Base-by-base conservation (phyloP, 139 green algal genomes). In the Dunaliella primolecta region DNA sequence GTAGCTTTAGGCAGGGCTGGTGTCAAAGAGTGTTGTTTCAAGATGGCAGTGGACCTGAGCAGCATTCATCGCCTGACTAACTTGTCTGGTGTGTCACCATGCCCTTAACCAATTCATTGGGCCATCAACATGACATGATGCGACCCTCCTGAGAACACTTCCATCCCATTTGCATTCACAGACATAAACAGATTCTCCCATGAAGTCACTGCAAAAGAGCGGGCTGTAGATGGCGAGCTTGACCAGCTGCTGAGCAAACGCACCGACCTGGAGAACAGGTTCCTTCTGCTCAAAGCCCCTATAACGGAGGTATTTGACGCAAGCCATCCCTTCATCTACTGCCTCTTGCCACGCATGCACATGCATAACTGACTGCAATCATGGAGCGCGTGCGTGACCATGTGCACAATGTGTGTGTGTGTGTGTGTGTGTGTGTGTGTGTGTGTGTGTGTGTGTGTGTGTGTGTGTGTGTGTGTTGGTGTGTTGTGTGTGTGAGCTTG, bases 211-310 rank as follows among this genome's bases (percentile, higher is more conserved):
- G 91, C 94, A 20, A 90, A 86, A 30, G 96, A 99, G 84, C 80
- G 95, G 0, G 78, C 87, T 2, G 93, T 99, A 23, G 96, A 99
- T 23, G 78, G 74, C 15, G 95, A 97, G 71, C 88, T 98, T 56
- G 91, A 94, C 83, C 83, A 86, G 74, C 86, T 91, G 78, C 83
- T 94, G 0, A 85, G 56, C 85, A 91, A 88, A 36, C 89, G 92
- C 0, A 84, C 29, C 0, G 86, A 94, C 2, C 64, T 97, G 70
- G 92, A 97, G 81, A 31, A 85, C 2, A 83, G 75, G 31, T 87
- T 97, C n/a, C 70, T 95, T 27, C 31, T 87, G 7, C 85, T 96
- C 15, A 90, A 94, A 33, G 83, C 81, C 1, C 82, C 87, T 1
- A 96, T 90, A 0, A 86, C 88, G 29, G 93, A 96, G 92, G 93